Evolutionary conservation across 2,329 filamentous ascomycete species (phyloP), one percentile per base, ranked within the genome.

Genomic region (Pseudonectria buxi): DNA sequence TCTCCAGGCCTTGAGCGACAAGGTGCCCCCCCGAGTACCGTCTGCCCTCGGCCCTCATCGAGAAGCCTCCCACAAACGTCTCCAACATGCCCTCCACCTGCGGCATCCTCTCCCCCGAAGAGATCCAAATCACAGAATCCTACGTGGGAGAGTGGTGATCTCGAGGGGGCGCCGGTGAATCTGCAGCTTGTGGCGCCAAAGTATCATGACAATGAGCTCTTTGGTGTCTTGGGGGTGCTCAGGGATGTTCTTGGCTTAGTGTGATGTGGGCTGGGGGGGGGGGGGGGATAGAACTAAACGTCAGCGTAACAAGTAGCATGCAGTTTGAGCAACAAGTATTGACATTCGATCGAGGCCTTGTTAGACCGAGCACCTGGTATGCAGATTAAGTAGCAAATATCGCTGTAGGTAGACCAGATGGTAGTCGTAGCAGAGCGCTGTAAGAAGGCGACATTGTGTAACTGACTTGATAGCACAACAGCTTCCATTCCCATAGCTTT

Each of bases 51-150:
- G 28, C 44, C 3, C 24, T 54, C 25, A 43, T 58, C 18, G 37
- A 46, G 12, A 50, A 51, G 24, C 51, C 57, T 9, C 54, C 55
- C 4, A 40, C 44, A 42, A 32, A 57, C 40, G 64, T 65, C 25
- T 55, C 57, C 2, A 35, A 36, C 7, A 41, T 68, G 5, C 64
- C 65, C 10, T 31, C 48, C 15, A 35, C 55, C 33, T 65, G 62
- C 37, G 67, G 68, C 4, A 48, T 74, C 6, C 49, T 74, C 6
- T 60, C 64, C 0, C 32, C 56, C 0, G 40, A 50, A 10, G 69
- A 73, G 46, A 43, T 71, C 4, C 53, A 57, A 13, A 67, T 74
- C 30, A 73, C 71, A 0, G 63, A 67, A 27, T 50, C 56, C 12
- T 61, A 64, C 37, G 5, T 63, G 59, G 60, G 52, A 50, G 6